A percentile compares a stretch with the other conserved stretches of the same genome.
These are phyloP conservation scores for Xylaria arbuscula DNA, from an alignment of 2,329 filamentous ascomycete genomes.

Conservation along the genomic window DNA sequence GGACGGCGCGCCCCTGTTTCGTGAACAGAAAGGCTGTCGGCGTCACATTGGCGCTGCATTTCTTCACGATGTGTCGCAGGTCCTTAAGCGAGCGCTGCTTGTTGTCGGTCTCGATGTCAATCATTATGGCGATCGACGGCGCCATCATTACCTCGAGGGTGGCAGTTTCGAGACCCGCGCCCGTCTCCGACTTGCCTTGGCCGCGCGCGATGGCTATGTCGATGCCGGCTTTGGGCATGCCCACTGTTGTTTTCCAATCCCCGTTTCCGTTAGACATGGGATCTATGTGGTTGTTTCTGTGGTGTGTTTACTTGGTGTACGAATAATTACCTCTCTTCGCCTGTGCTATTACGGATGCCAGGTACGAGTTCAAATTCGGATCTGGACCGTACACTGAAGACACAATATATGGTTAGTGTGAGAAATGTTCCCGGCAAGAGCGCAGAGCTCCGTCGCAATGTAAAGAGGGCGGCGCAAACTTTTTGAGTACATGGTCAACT, in stretches of 20 bases:
- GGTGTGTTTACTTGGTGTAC: background rate
- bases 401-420: slow-evolving; percentile 30
- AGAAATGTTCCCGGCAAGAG: background rate
- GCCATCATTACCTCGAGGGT: slow-evolving; percentile 85
- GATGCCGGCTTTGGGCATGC: slow-evolving; percentile 85
- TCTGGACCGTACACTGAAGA: slow-evolving; percentile 78
- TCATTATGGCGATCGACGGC: slow-evolving; percentile 78
- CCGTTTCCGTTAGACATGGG: slow-evolving; percentile 27
- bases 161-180: slow-evolving; percentile 79
- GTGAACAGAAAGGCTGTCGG: slow-evolving; percentile 88
- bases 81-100: slow-evolving; percentile 79
- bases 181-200: slow-evolving; percentile 81
- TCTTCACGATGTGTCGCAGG: slow-evolving; percentile 76
- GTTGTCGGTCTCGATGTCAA: slow-evolving; percentile 88
- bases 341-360: slow-evolving; percentile 76
- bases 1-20: slow-evolving; percentile 78
- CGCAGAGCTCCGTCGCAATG: background rate
- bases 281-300: slow-evolving; percentile 1
- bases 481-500: slow-evolving; percentile 80
- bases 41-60: slow-evolving; percentile 74
- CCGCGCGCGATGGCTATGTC: slow-evolving; percentile 88
- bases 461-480: slow-evolving; percentile 56
- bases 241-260: slow-evolving; percentile 57
- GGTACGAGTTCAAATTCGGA: slow-evolving; percentile 76
- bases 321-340: slow-evolving; percentile 77